phyloP scores from a whole-genome alignment of 805 yeast genomes.

The Candida nonsorbophila region DNA sequence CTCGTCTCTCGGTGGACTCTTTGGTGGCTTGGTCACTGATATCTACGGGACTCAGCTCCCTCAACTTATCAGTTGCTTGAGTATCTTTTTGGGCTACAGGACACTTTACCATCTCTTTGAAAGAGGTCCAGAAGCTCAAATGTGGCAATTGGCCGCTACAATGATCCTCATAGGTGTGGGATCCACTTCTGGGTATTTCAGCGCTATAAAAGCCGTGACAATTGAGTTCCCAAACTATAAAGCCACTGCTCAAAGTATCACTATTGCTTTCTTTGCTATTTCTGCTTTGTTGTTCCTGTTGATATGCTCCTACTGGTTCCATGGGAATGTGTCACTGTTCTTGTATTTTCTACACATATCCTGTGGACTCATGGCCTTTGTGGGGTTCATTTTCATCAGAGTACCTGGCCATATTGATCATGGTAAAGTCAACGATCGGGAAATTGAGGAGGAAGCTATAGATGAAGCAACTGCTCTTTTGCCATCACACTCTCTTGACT shows the following conservation, averaged over 20 bases:
- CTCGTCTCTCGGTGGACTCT: conserved; percentile 25
- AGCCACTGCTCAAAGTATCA: conserved; percentile 31
- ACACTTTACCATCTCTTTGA: conserved; percentile 19
- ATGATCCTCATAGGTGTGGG: conserved; percentile 30
- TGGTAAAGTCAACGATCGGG: conserved; percentile 3
- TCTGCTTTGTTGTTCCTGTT: conserved; percentile 21
- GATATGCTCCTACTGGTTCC: conserved; percentile 13
- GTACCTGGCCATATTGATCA: conserved; percentile 21
- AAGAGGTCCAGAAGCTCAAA: conserved; percentile 12
- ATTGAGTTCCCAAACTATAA: conserved; percentile 24
- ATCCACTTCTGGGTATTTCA: conserved; percentile 27
- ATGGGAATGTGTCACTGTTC: conserved; percentile 18
- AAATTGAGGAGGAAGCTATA: conserved; percentile 3
- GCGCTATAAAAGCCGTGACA: conserved; percentile 29
- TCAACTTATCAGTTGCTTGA: conserved; percentile 19
- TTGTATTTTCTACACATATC: conserved; percentile 17
- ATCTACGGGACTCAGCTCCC: conserved; percentile 29
- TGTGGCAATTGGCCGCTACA: conserved; percentile 13
- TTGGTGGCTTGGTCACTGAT: conserved; percentile 29
- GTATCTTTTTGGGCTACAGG: conserved; percentile 20
- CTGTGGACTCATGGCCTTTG: conserved; percentile 17
- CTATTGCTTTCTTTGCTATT: conserved; percentile 34
- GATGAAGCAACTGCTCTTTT: conserved; percentile 9
- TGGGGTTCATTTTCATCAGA: conserved; percentile 26
- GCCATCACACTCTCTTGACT: conserved; percentile 6